Percentiles rank a stretch among this genome's conserved stretches.
Evolutionary conservation across 179 eudicot species (phyloP).

Genomic region (Nepenthes alata): DNA sequence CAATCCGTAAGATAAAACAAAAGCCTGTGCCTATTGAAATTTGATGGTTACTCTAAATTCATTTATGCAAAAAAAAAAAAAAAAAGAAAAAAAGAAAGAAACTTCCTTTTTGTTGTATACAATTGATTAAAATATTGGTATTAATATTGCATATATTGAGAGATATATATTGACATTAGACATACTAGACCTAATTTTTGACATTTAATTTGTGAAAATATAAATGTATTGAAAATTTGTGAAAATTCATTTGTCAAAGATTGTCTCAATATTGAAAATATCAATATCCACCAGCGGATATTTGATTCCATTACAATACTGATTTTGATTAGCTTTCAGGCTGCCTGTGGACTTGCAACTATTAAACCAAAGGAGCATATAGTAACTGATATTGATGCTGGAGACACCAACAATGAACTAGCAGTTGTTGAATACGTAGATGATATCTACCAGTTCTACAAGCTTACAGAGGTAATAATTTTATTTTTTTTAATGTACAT

Average conservation of each 20-base stretch:
- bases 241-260: no score
- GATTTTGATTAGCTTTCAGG: constrained; percentile 15
- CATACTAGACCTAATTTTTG: no score
- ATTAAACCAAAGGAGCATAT: constrained; percentile 28
- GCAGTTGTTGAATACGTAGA: constrained; percentile 77
- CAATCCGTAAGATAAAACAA: no score
- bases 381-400: constrained; percentile 50
- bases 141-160: no score
- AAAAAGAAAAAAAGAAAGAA: no score
- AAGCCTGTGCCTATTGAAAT: no score
- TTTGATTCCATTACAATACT: neutral
- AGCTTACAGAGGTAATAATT: constrained; percentile 39
- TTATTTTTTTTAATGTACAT: neutral
- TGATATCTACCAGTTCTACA: constrained; percentile 71
- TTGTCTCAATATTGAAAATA: neutral
- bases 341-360: constrained; percentile 42
- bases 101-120: no score
- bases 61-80: no score
- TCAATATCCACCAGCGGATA: neutral
- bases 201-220: no score
- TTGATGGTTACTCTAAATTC: neutral
- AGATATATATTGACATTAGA: no score
- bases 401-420: constrained; percentile 50
- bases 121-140: no score
- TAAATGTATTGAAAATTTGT: no score